phyloP scores from a whole-genome alignment of 495 filamentous ascomycete genomes.

The Aspergillus campestris region DNA sequence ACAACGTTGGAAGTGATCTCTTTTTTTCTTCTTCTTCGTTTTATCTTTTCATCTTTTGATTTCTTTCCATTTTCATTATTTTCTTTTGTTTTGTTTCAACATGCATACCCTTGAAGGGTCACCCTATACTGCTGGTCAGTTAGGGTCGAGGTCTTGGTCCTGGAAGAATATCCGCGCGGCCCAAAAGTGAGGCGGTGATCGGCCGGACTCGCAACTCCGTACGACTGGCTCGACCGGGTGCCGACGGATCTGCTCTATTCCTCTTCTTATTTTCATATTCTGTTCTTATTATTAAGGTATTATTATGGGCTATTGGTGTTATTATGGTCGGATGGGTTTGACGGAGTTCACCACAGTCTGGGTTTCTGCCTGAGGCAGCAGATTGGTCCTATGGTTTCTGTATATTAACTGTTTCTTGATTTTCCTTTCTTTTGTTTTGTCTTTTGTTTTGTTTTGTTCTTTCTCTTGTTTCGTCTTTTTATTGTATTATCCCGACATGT shows the following conservation, averaged over 20 bases:
- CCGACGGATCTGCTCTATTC: background rate
- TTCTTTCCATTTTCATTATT: background rate
- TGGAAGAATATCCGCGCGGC: constrained; percentile 6
- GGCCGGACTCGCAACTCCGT: background rate
- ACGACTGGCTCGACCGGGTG: background rate
- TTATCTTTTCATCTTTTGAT: background rate
- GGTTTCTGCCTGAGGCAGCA: too few relatives aligned
- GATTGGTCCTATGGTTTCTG: background rate
- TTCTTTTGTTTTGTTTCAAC: constrained; percentile 1
- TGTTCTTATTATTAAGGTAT: background rate
- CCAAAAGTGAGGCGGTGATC: constrained; percentile 23
- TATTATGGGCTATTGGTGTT: too few relatives aligned
- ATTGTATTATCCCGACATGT: background rate
- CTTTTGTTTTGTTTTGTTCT: constrained; percentile 1
- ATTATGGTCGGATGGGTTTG: too few relatives aligned
- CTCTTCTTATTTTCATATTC: background rate
- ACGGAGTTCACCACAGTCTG: too few relatives aligned
- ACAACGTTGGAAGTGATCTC: constrained; percentile 38
- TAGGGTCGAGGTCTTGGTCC: background rate
- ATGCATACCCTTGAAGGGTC: background rate
- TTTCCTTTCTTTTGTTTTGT: background rate
- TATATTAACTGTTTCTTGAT: constrained; percentile 3
- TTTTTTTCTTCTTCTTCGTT: background rate
- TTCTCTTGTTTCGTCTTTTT: background rate
- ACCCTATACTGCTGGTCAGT: background rate